These are phyloP conservation scores for Aureobasidium lini DNA, from an alignment of 2,329 filamentous ascomycete species.

Conservation along the genomic window DNA sequence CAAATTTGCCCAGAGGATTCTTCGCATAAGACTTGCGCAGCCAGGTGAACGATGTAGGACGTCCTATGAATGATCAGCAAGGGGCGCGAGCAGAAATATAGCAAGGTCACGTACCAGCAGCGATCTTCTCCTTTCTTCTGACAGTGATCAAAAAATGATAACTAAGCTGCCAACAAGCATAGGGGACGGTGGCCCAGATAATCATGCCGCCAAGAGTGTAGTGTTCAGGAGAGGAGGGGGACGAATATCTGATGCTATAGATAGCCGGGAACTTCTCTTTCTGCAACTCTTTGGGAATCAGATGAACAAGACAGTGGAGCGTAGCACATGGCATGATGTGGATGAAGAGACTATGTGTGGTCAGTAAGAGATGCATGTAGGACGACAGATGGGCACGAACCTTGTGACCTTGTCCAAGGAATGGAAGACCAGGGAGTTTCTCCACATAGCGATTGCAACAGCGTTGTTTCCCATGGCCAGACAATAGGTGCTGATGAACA, in stretches of 20 bases:
- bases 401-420: slow-evolving; percentile 97
- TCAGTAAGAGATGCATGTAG: neutral
- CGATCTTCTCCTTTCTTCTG: slow-evolving; percentile 89
- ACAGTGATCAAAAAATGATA: slow-evolving; percentile 97
- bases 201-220: slow-evolving; percentile 82
- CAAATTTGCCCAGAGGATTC: slow-evolving; percentile 78
- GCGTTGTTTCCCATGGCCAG: slow-evolving; percentile 95
- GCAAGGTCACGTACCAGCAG: slow-evolving; percentile 48
- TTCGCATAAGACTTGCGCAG: slow-evolving; percentile 84
- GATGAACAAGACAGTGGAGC: slow-evolving; percentile 84
- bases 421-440: slow-evolving; percentile 96
- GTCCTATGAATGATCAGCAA: slow-evolving; percentile 35
- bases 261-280: slow-evolving; percentile 72
- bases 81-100: no score
- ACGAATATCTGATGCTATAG: slow-evolving; percentile 65
- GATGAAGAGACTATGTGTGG: slow-evolving; percentile 67
- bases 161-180: slow-evolving; percentile 81
- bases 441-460: slow-evolving; percentile 97
- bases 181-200: slow-evolving; percentile 86
- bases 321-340: slow-evolving; percentile 98
- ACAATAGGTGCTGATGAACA: slow-evolving; percentile 89
- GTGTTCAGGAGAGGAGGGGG: slow-evolving; percentile 65
- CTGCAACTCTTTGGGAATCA: slow-evolving; percentile 60
- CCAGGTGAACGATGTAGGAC: slow-evolving; percentile 97
- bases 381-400: slow-evolving; percentile 25